Base-by-base conservation (phyloP, 371 early-diverging fungal species). In the Cokeromyces recurvatus region DNA sequence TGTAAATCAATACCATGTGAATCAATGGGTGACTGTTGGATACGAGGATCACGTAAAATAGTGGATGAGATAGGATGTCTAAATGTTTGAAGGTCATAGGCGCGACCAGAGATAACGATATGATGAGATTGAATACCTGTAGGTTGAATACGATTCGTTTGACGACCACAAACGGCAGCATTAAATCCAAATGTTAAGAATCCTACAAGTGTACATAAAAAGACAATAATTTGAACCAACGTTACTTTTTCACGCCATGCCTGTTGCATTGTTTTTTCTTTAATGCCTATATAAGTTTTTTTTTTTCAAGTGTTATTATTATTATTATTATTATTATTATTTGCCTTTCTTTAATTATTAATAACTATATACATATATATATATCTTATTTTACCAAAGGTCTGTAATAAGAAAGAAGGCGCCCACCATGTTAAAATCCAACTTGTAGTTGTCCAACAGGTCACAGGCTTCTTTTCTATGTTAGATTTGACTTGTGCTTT, bases 211-310 rank as follows among this genome's bases (percentile, higher is more conserved):
- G 55, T 69, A 62, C 85, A 80, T 35, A 89, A 68, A 19, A 75
- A 39, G 9, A 81, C 47, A 42, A 89, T 89, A 41, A 92, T 79
- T 44, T 84, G 83, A 25, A 85, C 84, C 10, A 93, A 67, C 0
- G 89, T 74, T 1, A 94, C 71, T 55, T 95, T 95, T 62, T 95
- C 95, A 47, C 95, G 81, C 92, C 92, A 92, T n/a, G 94, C 93
- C 63, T 89, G 90, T 47, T 84, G 88, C 62, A 86, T 78, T 2
- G 63, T 59, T 32, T 73, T 64, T 36, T 85, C 89, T 27, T 65
- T 66, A 37, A 71, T 53, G 10, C 71, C 75, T 68, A 47, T 4
- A 23, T 32, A 23, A 41, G 8, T 24, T 31, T 17, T 29, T 16
- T 5, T 36, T 36, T 15, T 11, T 42, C 16, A 19, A 10, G 8